phyloP scores from a whole-genome alignment of 306 rosid species.

The Castanea sativa region DNA sequence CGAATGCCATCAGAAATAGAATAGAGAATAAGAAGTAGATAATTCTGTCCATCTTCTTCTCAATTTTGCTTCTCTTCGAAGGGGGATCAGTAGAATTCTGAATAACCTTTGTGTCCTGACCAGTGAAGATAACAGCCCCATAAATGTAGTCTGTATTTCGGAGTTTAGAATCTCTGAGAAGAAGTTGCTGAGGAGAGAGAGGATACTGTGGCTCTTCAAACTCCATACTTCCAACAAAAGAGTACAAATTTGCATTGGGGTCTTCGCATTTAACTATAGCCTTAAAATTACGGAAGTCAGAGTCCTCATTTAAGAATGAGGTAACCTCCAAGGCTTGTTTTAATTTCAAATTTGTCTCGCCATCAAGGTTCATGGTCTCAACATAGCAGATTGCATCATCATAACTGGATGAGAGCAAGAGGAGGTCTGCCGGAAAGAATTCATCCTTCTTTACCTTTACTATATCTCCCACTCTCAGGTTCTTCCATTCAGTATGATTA shows the following conservation, averaged over 20 bases:
- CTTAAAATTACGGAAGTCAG: constrained; percentile 42
- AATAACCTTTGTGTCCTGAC: constrained; percentile 86
- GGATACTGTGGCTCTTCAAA: constrained; percentile 52
- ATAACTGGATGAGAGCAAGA: constrained; percentile 84
- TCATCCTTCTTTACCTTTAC: constrained; percentile 81
- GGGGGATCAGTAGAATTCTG: constrained; percentile 92
- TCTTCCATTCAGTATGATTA: constrained; percentile 66
- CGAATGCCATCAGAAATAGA: constrained; percentile 61
- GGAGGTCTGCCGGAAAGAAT: constrained; percentile 90
- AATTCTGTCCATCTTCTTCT: constrained; percentile 86
- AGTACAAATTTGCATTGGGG: constrained; percentile 87
- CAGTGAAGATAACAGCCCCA: constrained; percentile 84
- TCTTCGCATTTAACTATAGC: constrained; percentile 87
- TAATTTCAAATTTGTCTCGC: constrained; percentile 90
- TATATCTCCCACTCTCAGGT: constrained; percentile 82
- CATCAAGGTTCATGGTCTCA: constrained; percentile 96
- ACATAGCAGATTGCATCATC: constrained; percentile 93
- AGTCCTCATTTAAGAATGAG: constrained; percentile 54
- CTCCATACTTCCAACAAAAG: constrained; percentile 79
- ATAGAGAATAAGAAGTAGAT: constrained; percentile 73
- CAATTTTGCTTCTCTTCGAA: constrained; percentile 89
- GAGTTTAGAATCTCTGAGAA: constrained; percentile 89
- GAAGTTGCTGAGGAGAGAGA: constrained; percentile 88
- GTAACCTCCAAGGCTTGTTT: constrained; percentile 87
- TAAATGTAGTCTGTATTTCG: constrained; percentile 81